Base-by-base conservation (phyloP, 2,329 filamentous ascomycete species). In the Scortechinia acanthostroma region DNA sequence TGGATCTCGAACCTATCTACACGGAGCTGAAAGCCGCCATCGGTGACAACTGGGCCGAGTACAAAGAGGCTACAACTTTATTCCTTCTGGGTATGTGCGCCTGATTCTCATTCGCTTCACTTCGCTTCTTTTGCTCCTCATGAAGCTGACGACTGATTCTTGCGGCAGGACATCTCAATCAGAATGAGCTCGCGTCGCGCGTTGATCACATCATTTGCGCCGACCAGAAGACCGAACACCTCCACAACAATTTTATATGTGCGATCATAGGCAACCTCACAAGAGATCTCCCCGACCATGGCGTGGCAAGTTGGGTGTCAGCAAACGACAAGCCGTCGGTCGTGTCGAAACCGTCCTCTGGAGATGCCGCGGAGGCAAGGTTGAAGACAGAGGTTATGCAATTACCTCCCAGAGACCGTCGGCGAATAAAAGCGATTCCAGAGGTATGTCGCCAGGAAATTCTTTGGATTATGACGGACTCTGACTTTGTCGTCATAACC, bases 381-480 rank as follows among this genome's bases (percentile, higher is more conserved):
- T 30, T 57, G 23, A 57, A 57, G 52, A 54, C 52, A 45, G 55
- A 57, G 45, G 52, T 57, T 35, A 57, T 57, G 55, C 52, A 53
- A 20, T 53, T 57, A 22, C 51, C 51, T 21, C 50, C 52, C 0
- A 49, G 55, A 35, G 55, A 57, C 28, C 49, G 55, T 23, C 47
- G 51, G 45, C 50, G 54, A 21, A 56, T 57, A 21, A 56, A 57
- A 43, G 53, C 55, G 43, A 52, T 57, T 23, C 55, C 53, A n/a
- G 52, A 53, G 42, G 49, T 51, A 19, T 22, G 22, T 13, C 28
- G 23, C 5, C 20, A 43, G 42, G 22, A n/a, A 10, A 28, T 43
- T 15, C 22, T 10, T 46, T 22, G 25, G 19, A 13, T 42, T 6
- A 40, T 40, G 35, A 40, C 10, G 35, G 6, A 10, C 6, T 15